A percentile compares a stretch with the other conserved stretches of the same genome.
These are phyloP conservation scores for Aspergillus sp. DNA, from an alignment of 2,329 filamentous ascomycete genomes.

Conservation along the genomic window DNA sequence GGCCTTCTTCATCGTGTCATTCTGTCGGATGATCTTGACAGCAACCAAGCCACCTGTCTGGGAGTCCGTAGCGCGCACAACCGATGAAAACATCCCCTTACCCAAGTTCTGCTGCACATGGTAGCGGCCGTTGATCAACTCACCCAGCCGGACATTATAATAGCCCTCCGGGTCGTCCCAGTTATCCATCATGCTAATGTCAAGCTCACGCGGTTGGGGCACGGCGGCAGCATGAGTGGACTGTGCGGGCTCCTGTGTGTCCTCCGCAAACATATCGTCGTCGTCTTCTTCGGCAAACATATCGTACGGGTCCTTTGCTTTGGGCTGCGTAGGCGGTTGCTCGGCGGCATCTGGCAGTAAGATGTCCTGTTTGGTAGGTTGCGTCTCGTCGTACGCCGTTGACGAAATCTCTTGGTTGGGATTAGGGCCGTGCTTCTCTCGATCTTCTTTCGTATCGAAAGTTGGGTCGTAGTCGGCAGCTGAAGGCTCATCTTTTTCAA, in stretches of 20 bases:
- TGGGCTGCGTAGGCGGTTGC: constrained; percentile 31
- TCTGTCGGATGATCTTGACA: constrained; percentile 96
- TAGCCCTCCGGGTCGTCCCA: constrained; percentile 93
- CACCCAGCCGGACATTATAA: constrained; percentile 88
- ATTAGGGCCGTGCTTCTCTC: constrained; percentile 58
- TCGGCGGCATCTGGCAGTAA: constrained; percentile 36
- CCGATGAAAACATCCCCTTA: constrained; percentile 92
- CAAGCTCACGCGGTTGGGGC: constrained; percentile 50
- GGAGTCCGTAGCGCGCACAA: constrained; percentile 78
- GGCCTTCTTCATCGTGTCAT: constrained; percentile 83
- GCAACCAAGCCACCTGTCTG: constrained; percentile 71
- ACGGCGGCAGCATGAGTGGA: constrained; percentile 42
- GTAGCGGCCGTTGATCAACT: constrained; percentile 81
- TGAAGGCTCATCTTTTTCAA: constrained; percentile 67
- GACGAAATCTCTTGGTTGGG: constrained; percentile 49
- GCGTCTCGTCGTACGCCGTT: constrained; percentile 51
- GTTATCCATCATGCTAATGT: constrained; percentile 76
- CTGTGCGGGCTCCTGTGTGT: constrained; percentile 46
- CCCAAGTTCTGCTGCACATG: constrained; percentile 81
- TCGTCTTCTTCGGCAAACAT: constrained; percentile 58
- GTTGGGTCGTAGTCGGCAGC: constrained; percentile 89
- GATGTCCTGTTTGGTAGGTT: constrained; percentile 46
- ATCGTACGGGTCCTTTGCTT: constrained; percentile 49
- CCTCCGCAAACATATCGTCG: constrained; percentile 87
- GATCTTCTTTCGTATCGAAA: constrained; percentile 78